Conservation (phyloP, 306 rosid species). For the Castanea sativa region DNA sequence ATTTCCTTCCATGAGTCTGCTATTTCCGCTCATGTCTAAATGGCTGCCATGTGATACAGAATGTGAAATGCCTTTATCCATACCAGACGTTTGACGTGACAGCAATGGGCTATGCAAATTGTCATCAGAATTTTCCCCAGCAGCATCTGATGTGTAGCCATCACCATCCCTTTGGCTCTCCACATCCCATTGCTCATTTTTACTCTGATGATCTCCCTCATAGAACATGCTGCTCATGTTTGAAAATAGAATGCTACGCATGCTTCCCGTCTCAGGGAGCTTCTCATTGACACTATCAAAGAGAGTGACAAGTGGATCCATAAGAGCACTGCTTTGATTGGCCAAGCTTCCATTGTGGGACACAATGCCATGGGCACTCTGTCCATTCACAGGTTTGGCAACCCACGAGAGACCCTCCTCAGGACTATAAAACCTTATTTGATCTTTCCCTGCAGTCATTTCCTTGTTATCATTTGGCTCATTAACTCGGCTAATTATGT, state of each 20-base stretch:
- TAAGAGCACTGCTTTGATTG: conserved; percentile 46
- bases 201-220: conserved; percentile 75
- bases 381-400: conserved; percentile 81
- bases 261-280: conserved; percentile 75
- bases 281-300: conserved; percentile 91
- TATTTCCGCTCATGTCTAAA: conserved; percentile 47
- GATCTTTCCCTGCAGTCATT: conserved; percentile 49
- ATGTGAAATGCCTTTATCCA: conserved; percentile 70
- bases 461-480: conserved; percentile 57
- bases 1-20: conserved; percentile 52
- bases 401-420: conserved; percentile 86
- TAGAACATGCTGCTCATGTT: conserved; percentile 96
- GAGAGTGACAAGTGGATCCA: conserved; percentile 89
- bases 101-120: conserved; percentile 79
- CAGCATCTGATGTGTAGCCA: conserved; percentile 67
- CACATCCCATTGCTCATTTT: conserved; percentile 89
- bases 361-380: conserved; percentile 49
- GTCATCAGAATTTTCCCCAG: conserved; percentile 65
- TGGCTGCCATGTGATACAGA: conserved; percentile 60
- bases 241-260: conserved; percentile 84
- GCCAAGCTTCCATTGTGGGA: conserved; percentile 81
- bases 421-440: conserved; percentile 64
- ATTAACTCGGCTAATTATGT: conserved; percentile 69
- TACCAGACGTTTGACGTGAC: conserved; percentile 80
- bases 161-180: conserved; percentile 87